Evolutionary conservation across 2,329 filamentous ascomycete species (phyloP).

Genomic region (Botrytis squamosa): DNA sequence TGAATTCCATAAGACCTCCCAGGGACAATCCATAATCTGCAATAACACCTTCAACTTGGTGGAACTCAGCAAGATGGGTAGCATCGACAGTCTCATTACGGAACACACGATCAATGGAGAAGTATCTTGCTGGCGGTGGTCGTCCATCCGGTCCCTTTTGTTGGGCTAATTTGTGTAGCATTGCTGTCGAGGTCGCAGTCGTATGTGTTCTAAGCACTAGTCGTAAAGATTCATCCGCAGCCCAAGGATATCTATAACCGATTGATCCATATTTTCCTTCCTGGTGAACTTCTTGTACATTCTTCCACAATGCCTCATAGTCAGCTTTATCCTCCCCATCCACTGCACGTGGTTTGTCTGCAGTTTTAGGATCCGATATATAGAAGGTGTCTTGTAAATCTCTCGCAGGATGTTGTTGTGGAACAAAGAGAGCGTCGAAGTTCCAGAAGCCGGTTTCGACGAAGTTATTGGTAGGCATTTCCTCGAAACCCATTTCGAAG

Average conservation of each 20-base stretch:
- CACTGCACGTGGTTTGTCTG: constrained; percentile 64
- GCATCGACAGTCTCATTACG: constrained; percentile 96
- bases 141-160: constrained; percentile 71
- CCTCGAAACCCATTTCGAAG: constrained; percentile 98
- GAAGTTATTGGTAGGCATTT: constrained; percentile 93
- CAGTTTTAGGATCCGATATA: constrained; percentile 81
- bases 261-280: constrained; percentile 91
- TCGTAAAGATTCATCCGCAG: constrained; percentile 77
- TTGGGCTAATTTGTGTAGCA: constrained; percentile 85
- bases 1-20: constrained; percentile 89
- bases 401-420: constrained; percentile 94
- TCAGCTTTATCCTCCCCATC: constrained; percentile 58
- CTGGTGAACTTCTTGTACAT: constrained; percentile 84
- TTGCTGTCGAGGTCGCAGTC: constrained; percentile 85
- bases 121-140: constrained; percentile 78
- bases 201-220: constrained; percentile 96
- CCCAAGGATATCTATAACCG: constrained; percentile 95
- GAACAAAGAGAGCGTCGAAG: constrained; percentile 94
- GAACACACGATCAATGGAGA: constrained; percentile 98
- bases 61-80: constrained; percentile 96
- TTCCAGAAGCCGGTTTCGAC: constrained; percentile 99
- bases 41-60: constrained; percentile 98
- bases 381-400: constrained; percentile 99
- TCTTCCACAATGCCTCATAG: constrained; percentile 85
- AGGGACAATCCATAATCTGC: constrained; percentile 92